Percentiles rank a stretch among this genome's conserved stretches.
Conservation (phyloP, 1,284 basidiomycete genomes). For the Naganishia albida region DNA sequence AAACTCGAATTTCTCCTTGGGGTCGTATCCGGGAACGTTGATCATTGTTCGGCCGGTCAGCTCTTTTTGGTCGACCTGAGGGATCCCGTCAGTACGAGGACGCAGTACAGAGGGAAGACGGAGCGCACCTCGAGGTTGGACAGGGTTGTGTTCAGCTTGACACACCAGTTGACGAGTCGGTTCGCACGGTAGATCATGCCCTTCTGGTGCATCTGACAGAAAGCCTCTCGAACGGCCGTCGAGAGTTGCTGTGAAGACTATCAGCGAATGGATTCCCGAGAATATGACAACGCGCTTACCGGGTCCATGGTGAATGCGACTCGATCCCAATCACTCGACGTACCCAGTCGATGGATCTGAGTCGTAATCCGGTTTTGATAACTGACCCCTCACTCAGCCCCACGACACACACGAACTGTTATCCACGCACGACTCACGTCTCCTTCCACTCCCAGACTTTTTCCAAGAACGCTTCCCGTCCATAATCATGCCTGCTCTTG, state of each 20-base stretch:
- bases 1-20: constrained; percentile 94
- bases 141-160: constrained; percentile 89
- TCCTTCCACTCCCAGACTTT: constrained; percentile 97
- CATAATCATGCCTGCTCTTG: constrained; percentile 87
- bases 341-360: constrained; percentile 86
- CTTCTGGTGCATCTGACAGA: constrained; percentile 88
- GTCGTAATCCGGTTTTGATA: constrained; percentile 89
- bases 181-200: constrained; percentile 95
- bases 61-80: constrained; percentile 87
- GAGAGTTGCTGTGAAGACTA: constrained; percentile 63
- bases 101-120: not conserved
- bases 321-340: constrained; percentile 90
- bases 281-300: constrained; percentile 54
- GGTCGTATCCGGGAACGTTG: constrained; percentile 89
- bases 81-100: not conserved
- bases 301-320: constrained; percentile 96
- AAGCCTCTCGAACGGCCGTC: constrained; percentile 87
- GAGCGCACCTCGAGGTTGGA: constrained; percentile 85
- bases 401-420: not conserved
- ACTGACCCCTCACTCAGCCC: not conserved
- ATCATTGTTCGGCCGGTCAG: constrained; percentile 85
- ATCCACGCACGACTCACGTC: constrained; percentile 60
- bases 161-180: constrained; percentile 98
- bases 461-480: constrained; percentile 86
- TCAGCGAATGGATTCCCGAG: constrained; percentile 19